These are phyloP conservation scores for Neocallimastix lanati DNA, from an alignment of 192 early-diverging fungal species.

Conservation along the genomic window DNA sequence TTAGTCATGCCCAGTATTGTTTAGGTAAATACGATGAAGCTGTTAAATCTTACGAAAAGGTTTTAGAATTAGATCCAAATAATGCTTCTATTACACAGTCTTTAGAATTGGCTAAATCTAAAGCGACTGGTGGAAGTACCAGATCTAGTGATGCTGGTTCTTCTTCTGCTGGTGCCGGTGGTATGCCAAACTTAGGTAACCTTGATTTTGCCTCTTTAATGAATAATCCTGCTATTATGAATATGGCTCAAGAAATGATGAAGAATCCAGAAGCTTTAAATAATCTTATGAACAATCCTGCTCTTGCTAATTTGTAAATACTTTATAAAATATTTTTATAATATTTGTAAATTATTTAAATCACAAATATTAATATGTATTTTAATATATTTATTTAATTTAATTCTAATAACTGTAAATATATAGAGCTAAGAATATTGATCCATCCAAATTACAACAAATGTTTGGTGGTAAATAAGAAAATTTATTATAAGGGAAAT, in stretches of 20 bases:
- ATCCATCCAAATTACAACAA: not conserved
- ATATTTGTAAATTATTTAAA: too few species aligned
- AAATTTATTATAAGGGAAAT: not conserved
- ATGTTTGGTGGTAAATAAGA: not conserved
- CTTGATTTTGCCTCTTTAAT: constrained; percentile 66
- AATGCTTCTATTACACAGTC: constrained; percentile 60
- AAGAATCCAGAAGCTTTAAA: constrained; percentile 56
- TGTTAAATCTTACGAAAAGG: constrained; percentile 75
- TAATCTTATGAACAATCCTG: constrained; percentile 80
- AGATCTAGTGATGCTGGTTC: constrained; percentile 10
- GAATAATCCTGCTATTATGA: constrained; percentile 89
- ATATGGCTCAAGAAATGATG: constrained; percentile 54
- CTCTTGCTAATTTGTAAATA: constrained; percentile 60
- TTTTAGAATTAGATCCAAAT: constrained; percentile 59
- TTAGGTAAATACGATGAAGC: constrained; percentile 69
- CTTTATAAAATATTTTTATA: too few species aligned
- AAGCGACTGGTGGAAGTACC: not conserved
- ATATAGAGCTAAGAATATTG: not conserved
- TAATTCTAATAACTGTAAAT: too few species aligned
- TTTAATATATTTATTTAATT: too few species aligned
- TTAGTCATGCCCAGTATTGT: constrained; percentile 79
- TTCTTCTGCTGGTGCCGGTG: constrained; percentile 23
- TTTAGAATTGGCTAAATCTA: constrained; percentile 1
- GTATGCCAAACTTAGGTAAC: constrained; percentile 27
- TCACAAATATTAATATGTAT: too few species aligned